Base-by-base conservation (phyloP, 202 grass and related monocot species). In the Dendrocalamus latiflorus region DNA sequence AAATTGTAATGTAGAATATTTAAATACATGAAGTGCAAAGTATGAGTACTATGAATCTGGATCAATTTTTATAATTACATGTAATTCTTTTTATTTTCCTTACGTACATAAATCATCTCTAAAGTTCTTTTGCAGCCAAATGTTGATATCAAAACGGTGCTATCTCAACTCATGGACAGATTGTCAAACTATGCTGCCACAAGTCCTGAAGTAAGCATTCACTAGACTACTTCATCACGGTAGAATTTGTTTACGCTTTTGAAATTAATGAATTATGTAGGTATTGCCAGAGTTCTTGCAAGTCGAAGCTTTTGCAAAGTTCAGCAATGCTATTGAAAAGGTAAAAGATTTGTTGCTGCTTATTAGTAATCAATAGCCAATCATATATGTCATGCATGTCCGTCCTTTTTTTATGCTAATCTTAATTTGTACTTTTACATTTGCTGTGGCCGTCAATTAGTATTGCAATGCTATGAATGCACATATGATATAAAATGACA, bases 261-360 rank as follows among this genome's bases (percentile, higher is more conserved):
- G 73, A 91, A 65, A 78, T 87, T 82, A 69, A 86, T 81, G 51
- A 81, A 69, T 73, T 74, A 36, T 94, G 89, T 86, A 99, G 96
- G 89, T 99, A 70, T 85, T 99, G 24, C 93, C 93, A 81, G 96
- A 99, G 68, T 99, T 99, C 75, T 89, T 99, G 75, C 96, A 99
- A 99, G 96, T 99, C 41, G 96, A 99, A 96, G 93, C 96, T 83
- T 99, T 99, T 94, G 83, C 87, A 30, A 99, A 99, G 77, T 90
- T 96, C 76, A 96, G 96, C 79, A 94, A 86, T 86, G 96, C 96
- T 56, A 99, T 99, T 87, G 96, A 91, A 88, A 99, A 99, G 91
- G 96, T 96, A 89, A 59, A 77, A 77, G 14, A 75, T 43, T 60
- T 53, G 43, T 57, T 74, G 67, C 28, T 47, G 4, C 47, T 47